Base-by-base conservation (phyloP, 75 land plant species). In the Larix kaempferi region DNA sequence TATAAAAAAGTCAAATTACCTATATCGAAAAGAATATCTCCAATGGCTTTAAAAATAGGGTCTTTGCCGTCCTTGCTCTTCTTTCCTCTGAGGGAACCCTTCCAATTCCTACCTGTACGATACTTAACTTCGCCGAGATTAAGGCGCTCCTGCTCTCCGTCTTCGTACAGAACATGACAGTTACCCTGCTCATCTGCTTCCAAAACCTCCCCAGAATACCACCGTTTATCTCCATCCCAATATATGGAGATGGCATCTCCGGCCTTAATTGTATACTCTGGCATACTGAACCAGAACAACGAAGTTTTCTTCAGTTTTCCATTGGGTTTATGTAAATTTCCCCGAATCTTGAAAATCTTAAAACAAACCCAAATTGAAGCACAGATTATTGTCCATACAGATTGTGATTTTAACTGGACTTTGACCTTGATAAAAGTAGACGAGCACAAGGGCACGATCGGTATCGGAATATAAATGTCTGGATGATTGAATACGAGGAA, bases 191-290 rank as follows among this genome's bases (percentile, higher is more conserved):
- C 81, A 59, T 82, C 76, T 49, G 59, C 41, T 10, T 52, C 55
- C 75, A 41, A 2, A 6, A 82, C 62, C 80, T 79, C 54, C 10
- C 81, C 83, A 29, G 59, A n/a, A 39, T 82, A 82, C 83, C 83
- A 82, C 6, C 25, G 15, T 26, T 26, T 62, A 75, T 81, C 83
- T 1, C 17, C 58, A 35, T 62, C 80, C 83, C 80, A 81, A 57
- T 57, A 79, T 8, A 82, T 81, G 0, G 80, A 67, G 33, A 79
- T 82, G 8, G 76, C 76, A 58, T 57, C 74, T 17, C 83, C 83
- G 35, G 16, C 82, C 57, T 62, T 54, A 3, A 62, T 67, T 44
- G 44, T 59, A 54, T 22, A 3, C 3, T 39, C 77, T 37, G 61
- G 56, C 78, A 75, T 80, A 23, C 80, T 59, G 49, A 39, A 8